phyloP scores from a whole-genome alignment of 495 filamentous ascomycete genomes.

The Stereocaulon alpinum region DNA sequence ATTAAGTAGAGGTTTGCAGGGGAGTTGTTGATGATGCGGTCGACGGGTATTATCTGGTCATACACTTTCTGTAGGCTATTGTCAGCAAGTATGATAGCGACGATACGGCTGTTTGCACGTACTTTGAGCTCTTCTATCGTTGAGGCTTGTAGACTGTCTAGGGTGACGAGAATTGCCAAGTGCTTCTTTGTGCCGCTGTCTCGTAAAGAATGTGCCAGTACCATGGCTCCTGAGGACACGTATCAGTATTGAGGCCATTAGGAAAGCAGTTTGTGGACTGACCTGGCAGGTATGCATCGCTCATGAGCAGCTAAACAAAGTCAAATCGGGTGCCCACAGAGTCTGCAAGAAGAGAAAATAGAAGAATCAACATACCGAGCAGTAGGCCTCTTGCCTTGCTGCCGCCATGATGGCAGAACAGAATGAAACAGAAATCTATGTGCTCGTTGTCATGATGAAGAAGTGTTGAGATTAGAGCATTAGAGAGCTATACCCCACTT shows the following conservation, averaged over 20 bases:
- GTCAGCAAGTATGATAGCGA: neutral
- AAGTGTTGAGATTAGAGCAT: neutral
- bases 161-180: constrained; percentile 72
- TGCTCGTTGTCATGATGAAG: neutral
- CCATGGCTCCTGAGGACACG: constrained; percentile 59
- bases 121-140: constrained; percentile 75
- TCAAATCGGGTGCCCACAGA: neutral
- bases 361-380: constrained; percentile 17
- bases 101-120: constrained; percentile 13
- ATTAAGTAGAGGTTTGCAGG: constrained; percentile 84
- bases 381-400: constrained; percentile 17
- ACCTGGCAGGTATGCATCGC: constrained; percentile 88
- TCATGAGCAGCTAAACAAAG: constrained; percentile 64
- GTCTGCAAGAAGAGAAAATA: neutral
- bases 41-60: constrained; percentile 80
- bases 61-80: constrained; percentile 54
- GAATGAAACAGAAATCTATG: neutral
- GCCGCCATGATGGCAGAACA: constrained; percentile 15
- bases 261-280: constrained; percentile 5
- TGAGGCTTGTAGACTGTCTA: constrained; percentile 58
- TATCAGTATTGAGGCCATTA: neutral
- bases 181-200: constrained; percentile 83
- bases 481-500: constrained; percentile 2
- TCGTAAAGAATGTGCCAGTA: constrained; percentile 87
- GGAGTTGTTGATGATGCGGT: constrained; percentile 60